Base-by-base conservation (phyloP, 2,329 filamentous ascomycete species). In the Leptographium wingfieldii region DNA sequence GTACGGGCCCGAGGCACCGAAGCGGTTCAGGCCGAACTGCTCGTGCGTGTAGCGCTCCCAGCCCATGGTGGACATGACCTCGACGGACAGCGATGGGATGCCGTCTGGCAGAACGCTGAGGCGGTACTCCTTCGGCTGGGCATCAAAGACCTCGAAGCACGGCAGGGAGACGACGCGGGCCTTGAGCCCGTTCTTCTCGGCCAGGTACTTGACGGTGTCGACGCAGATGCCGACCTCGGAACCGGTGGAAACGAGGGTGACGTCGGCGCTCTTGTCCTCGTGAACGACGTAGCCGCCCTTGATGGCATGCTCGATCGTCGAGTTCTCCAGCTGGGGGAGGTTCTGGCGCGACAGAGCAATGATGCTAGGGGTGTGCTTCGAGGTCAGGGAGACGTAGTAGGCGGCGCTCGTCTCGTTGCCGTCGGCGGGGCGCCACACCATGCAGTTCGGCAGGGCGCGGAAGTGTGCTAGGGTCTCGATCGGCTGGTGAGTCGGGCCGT, bases 11-110 rank as follows among this genome's bases (percentile, higher is more conserved):
- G 90, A 95, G 67, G 92, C 92, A 85, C 94, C 94, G 76, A 99
- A 99, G 73, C 94, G 85, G 87, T 99, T 99, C 67, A 99, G 85
- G 73, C 94, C 94, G 71, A 99, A 99, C 80, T 99, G 94, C 85
- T 99, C 94, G 78, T 99, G 92, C 62, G 91, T 89, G 80, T 97
- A 99, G 76, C 92, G 88, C 84, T 97, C 92, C 94, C 94, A 99
- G 68, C 94, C 94, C 77, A 96, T 86, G 67, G 94, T 99, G 76
- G 83, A 88, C 89, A 96, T 95, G 74, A 91, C 92, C 82, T 99
- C 94, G 67, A 99, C 88, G 60, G 89, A 95, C 75, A 99, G 76
- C 64, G 91, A 84, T 67, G 94, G 92, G 73, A 96, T 92, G 67
- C 92, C 92, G 73, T 96, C 91, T 69, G 92, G 94, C 65, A 99